Conservation (phyloP, 257 asterid genomes). For the Craterostigma plantagineum region DNA sequence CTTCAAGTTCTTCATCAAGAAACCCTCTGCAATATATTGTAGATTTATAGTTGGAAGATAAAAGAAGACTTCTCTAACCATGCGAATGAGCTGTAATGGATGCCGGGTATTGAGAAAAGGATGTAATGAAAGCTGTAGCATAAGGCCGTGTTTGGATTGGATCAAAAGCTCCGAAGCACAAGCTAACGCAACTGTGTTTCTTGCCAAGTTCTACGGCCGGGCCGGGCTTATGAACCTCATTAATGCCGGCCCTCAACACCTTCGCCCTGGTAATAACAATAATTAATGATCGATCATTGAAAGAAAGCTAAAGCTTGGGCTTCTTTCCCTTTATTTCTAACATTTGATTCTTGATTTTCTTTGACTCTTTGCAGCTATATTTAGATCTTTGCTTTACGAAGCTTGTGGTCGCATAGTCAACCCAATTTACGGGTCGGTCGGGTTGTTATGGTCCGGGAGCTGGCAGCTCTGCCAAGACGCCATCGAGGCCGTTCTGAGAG, state of each 20-base stretch:
- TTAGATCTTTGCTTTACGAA: slow-evolving; percentile 58
- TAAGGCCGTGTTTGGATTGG: slow-evolving; percentile 5
- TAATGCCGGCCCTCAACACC: slow-evolving; percentile 53
- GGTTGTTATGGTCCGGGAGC: slow-evolving; percentile 62
- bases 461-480: slow-evolving; percentile 82
- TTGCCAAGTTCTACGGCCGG: slow-evolving; percentile 5
- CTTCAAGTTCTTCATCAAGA: too few species aligned
- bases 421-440: slow-evolving; percentile 69
- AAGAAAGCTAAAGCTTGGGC: not conserved
- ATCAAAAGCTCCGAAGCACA: slow-evolving; percentile 3
- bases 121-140: slow-evolving; percentile 1
- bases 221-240: slow-evolving; percentile 19
- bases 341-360: not conserved
- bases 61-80: not conserved
- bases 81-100: slow-evolving; percentile 4
- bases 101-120: slow-evolving; percentile 3
- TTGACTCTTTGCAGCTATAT: slow-evolving; percentile 28
- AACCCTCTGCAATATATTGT: too few species aligned
- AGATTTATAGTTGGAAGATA: too few species aligned
- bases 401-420: slow-evolving; percentile 83
- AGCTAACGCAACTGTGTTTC: slow-evolving; percentile 4
- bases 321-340: not conserved
- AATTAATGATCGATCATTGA: too few species aligned
- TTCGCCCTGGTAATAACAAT: slow-evolving; percentile 72
- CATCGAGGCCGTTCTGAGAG: slow-evolving; percentile 54